Evolutionary conservation across 2,329 filamentous ascomycete genomes (phyloP), one percentile per base, ranked within the genome.

Genomic region (Sordariomycetes sp.): DNA sequence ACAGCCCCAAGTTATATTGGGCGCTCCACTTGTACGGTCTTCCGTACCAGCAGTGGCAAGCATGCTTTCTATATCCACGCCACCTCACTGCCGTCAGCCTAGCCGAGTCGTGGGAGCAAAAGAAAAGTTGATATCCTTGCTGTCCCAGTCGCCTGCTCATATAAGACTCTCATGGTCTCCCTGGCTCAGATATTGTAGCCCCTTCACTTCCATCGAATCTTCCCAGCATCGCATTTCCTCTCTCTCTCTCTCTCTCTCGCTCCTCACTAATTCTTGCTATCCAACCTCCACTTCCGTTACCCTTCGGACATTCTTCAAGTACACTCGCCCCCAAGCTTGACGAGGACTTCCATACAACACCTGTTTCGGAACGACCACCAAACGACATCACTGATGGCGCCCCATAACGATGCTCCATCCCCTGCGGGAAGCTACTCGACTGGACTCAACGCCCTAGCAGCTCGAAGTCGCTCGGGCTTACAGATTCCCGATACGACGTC

Each of bases 351-450:
- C 21, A 8, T n/a, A 24, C 8, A 8, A 24, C 8, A 24, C 8
- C 21, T 8, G 8, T 24, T 24, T 8, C 21, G n/a, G 8, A 8
- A 24, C 8, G 21, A 24, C 8, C 25, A 9, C 25, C 14, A n/a
- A n/a, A n/a, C n/a, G n/a, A n/a, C n/a, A n/a, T n/a, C n/a, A n/a
- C n/a, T n/a, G 39, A 68, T 68, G 65, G 48, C 64, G 41, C 65
- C 64, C 25, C 64, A 68, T 48, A 66, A 59, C 43, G 61, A 68
- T 44, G 58, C 61, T 21, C 59, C 59, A 17, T 67, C 63, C n/a
- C 59, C 64, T n/a, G 47, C 55, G 25, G 56, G 58, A 26, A 65
- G 59, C 53, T 68, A 60, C 46, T 57, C 58, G n/a, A 47, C 55
- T 40, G 52, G 55, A 33, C 19, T 28, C 37, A 57, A 46, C 54